Percentiles rank a stretch among this genome's conserved stretches.
Conservation (phyloP, 495 filamentous ascomycete genomes). For the Lasiosphaeria miniovina region DNA sequence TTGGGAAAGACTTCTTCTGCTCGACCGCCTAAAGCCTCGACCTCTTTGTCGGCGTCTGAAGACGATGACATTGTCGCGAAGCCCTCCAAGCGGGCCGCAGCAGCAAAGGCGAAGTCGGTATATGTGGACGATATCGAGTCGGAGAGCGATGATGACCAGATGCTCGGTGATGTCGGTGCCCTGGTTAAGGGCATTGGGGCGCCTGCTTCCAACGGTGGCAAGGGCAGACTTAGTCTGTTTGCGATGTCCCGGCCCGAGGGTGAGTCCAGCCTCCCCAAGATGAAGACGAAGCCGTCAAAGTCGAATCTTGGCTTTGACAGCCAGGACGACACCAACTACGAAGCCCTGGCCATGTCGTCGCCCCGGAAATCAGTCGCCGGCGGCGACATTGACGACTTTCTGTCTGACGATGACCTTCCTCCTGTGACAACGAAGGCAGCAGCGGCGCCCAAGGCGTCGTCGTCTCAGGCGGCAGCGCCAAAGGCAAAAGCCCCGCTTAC, state of each 20-base stretch:
- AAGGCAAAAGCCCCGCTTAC: constrained; percentile 36
- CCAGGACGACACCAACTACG: constrained; percentile 81
- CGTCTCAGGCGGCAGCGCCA: constrained; percentile 35
- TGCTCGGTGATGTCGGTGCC: constrained; percentile 78
- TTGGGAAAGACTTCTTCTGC: constrained; percentile 26
- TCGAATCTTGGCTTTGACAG: constrained; percentile 54
- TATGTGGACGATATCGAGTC: constrained; percentile 44
- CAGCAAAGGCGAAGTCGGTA: constrained; percentile 37
- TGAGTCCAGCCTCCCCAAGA: constrained; percentile 41
- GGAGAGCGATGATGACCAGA: constrained; percentile 54
- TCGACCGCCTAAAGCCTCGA: constrained; percentile 15
- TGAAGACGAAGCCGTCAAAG: constrained; percentile 52
- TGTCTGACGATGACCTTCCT: constrained; percentile 34
- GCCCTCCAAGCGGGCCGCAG: constrained; percentile 38
- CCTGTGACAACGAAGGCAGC: constrained; percentile 36
- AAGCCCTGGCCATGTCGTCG: constrained; percentile 64
- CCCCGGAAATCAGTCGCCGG: constrained; percentile 52
- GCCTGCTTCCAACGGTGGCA: constrained; percentile 36
- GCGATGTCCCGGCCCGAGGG: constrained; percentile 63
- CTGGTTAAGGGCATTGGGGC: constrained; percentile 87
- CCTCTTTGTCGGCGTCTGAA: constrained; percentile 18
- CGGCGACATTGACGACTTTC: constrained; percentile 55
- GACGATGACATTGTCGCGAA: constrained; percentile 27
- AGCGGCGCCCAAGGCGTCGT: constrained; percentile 33
- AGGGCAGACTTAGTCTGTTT: constrained; percentile 63